phyloP scores from a whole-genome alignment of 805 yeast genomes.

The Lipomyces yamanashiensis region DNA sequence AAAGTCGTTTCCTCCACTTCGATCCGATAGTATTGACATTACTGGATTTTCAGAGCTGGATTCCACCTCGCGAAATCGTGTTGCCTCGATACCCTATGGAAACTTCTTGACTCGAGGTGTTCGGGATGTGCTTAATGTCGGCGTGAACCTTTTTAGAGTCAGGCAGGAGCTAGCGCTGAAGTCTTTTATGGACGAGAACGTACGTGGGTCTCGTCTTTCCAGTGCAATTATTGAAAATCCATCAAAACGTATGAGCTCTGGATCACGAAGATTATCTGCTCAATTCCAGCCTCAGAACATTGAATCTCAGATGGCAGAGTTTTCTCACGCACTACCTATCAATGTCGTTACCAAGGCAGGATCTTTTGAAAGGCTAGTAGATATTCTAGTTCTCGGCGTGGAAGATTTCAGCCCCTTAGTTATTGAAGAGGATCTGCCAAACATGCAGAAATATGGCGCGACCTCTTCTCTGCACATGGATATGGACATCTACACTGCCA shows the following conservation, averaged over 20 bases:
- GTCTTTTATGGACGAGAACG: conserved; percentile 50
- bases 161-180: conserved; percentile 64
- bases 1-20: conserved; percentile 47
- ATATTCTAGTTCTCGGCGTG: conserved; percentile 74
- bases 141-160: conserved; percentile 60
- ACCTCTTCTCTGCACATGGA: conserved; percentile 57
- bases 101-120: conserved; percentile 60
- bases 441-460: conserved; percentile 15
- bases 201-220: conserved; percentile 49
- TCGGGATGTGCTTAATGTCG: conserved; percentile 67
- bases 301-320: conserved; percentile 24
- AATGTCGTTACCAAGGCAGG: conserved; percentile 68
- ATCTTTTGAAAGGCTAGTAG: conserved; percentile 74
- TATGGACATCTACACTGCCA: conserved; percentile 64
- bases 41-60: conserved; percentile 58
- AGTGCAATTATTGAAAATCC: conserved; percentile 55
- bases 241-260: conserved; percentile 49
- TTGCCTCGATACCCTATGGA: conserved; percentile 42
- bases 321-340: conserved; percentile 36
- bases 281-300: conserved; percentile 33
- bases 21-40: conserved; percentile 39
- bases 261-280: conserved; percentile 44
- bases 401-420: conserved; percentile 55
- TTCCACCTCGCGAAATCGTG: conserved; percentile 45
- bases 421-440: conserved; percentile 31